Evolutionary conservation across 306 rosid genomes (phyloP).

Genomic region (Malus asiatica): DNA sequence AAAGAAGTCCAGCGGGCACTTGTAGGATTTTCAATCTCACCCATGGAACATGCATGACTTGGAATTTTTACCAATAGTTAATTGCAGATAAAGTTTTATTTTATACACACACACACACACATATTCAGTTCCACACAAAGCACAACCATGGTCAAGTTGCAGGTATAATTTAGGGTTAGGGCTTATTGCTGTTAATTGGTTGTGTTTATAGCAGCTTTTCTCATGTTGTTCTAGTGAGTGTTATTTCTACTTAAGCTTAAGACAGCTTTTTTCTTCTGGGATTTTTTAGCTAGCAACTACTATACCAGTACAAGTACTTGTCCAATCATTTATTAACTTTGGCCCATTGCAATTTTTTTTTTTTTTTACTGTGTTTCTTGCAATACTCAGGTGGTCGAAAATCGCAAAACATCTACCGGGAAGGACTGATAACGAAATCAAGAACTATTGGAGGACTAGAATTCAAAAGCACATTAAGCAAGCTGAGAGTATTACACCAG

Average conservation of each 20-base stretch:
- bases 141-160: no score
- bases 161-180: no score
- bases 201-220: no score
- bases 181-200: no score
- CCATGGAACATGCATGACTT: not conserved
- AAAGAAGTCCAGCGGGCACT: not conserved
- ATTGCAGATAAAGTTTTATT: no score
- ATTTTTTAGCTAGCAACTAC: not conserved
- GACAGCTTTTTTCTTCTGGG: not conserved
- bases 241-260: no score
- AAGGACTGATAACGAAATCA: slow-evolving; percentile 92
- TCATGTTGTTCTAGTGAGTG: no score
- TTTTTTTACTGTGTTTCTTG: not conserved
- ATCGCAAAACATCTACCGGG: slow-evolving; percentile 94
- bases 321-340: not conserved
- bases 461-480: slow-evolving; percentile 94
- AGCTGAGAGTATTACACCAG: slow-evolving; percentile 31
- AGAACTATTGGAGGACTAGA: slow-evolving; percentile 96
- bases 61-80: not conserved
- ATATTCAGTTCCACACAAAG: no score
- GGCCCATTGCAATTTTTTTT: not conserved
- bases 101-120: no score
- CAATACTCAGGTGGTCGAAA: slow-evolving; percentile 75
- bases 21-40: not conserved
- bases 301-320: not conserved